Evolutionary conservation across 1,139 yeast genomes (phyloP).

Genomic region (Protomyces gravidus): DNA sequence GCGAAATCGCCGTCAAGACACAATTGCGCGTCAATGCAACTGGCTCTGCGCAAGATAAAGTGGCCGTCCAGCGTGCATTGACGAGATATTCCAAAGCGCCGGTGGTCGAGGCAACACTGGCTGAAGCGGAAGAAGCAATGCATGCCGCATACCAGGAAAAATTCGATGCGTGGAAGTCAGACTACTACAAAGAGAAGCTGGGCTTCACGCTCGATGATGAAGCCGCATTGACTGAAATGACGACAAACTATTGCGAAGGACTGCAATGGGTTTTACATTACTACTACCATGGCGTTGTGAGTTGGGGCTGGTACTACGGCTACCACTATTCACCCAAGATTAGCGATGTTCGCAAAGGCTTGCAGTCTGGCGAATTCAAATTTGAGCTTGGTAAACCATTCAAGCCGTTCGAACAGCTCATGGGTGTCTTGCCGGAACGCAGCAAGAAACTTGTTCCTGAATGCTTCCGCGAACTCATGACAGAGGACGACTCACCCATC

Average conservation of each 20-base stretch:
- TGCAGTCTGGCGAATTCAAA: conserved; percentile 50
- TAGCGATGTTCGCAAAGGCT: conserved; percentile 72
- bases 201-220: conserved; percentile 55
- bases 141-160: conserved; percentile 44
- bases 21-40: conserved; percentile 20
- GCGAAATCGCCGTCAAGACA: conserved; percentile 40
- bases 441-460: conserved; percentile 76
- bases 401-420: conserved; percentile 89
- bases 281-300: conserved; percentile 82
- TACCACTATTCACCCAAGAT: conserved; percentile 92
- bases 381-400: conserved; percentile 76
- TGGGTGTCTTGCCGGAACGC: conserved; percentile 97
- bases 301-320: conserved; percentile 91
- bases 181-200: conserved; percentile 74
- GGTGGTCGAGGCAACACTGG: conserved; percentile 56
- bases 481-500: conserved; percentile 83
- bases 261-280: conserved; percentile 92
- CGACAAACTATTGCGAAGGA: conserved; percentile 88
- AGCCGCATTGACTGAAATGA: conserved; percentile 54
- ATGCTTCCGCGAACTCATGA: conserved; percentile 73
- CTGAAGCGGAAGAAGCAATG: conserved; percentile 52
- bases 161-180: conserved; percentile 75
- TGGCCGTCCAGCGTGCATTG: conserved; percentile 37
- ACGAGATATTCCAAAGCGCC: conserved; percentile 66
- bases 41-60: conserved; percentile 35